phyloP scores from a whole-genome alignment of 2,329 filamentous ascomycete genomes.

The Rutstroemia sp. region DNA sequence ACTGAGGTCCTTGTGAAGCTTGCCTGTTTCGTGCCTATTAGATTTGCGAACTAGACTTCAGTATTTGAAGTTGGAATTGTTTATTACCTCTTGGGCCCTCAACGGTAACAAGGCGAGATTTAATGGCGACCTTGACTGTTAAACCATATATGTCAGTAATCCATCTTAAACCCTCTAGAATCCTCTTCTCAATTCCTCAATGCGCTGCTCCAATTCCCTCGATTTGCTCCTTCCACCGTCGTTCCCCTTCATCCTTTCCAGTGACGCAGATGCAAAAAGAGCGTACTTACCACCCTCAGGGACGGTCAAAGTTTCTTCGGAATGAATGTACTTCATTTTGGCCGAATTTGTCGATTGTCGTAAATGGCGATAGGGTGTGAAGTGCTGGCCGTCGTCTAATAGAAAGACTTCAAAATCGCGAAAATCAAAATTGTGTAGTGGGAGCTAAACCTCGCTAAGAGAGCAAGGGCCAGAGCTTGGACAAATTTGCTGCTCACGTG shows the following conservation, averaged over 20 bases:
- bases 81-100: conserved; percentile 84
- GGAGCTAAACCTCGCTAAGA: conserved; percentile 7
- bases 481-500: conserved; percentile 2
- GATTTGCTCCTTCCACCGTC: conserved; percentile 6
- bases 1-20: conserved; percentile 93
- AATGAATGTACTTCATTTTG: conserved; percentile 99
- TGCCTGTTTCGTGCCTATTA: conserved; percentile 51
- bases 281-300: conserved; percentile 84
- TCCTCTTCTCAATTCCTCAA: background rate
- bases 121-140: conserved; percentile 95
- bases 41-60: conserved; percentile 17
- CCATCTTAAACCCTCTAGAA: conserved; percentile 11
- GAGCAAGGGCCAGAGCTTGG: conserved; percentile 1
- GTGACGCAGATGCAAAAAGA: background rate
- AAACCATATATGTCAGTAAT: conserved; percentile 32
- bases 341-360: conserved; percentile 28
- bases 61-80: conserved; percentile 14
- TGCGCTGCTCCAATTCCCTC: conserved; percentile 4
- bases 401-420: conserved; percentile 6
- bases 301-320: conserved; percentile 88
- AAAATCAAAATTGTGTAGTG: conserved; percentile 11
- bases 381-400: conserved; percentile 10
- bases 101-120: conserved; percentile 92
- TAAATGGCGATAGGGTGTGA: conserved; percentile 10
- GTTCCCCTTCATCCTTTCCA: background rate